A percentile compares a stretch with the other conserved stretches of the same genome.
Conservation (phyloP, 176 grass and related monocot species). For the Phoenix dactylifera region DNA sequence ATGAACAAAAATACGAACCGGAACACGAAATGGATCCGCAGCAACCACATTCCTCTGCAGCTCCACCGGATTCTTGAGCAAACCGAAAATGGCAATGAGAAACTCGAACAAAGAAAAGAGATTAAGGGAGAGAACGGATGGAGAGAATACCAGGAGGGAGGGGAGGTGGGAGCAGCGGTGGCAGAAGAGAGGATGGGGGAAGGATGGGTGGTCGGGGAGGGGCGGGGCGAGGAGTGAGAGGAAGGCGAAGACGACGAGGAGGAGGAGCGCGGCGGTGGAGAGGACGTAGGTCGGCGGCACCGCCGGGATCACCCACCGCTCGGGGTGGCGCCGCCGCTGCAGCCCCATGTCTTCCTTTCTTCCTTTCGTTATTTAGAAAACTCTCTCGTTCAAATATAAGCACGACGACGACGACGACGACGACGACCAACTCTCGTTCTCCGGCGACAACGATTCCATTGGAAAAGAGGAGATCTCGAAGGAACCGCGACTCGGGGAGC, state of each 20-base stretch:
- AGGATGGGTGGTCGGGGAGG: slow-evolving; percentile 31
- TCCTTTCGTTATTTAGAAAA: too few species aligned
- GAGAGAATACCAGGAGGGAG: slow-evolving; percentile 11
- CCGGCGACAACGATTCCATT: too few species aligned
- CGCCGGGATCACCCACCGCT: slow-evolving; percentile 48
- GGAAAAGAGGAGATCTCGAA: too few species aligned
- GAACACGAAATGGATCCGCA: slow-evolving; percentile 43
- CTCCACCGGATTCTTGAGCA: slow-evolving; percentile 68
- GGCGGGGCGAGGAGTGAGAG: slow-evolving; percentile 65
- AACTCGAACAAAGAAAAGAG: not conserved
- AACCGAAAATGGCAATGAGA: slow-evolving; percentile 1
- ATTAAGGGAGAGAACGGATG: not conserved
- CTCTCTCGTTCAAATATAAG: too few species aligned
- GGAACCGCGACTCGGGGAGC: too few species aligned
- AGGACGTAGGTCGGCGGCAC: slow-evolving; percentile 39
- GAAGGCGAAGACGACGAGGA: slow-evolving; percentile 55
- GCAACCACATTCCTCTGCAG: slow-evolving; percentile 39
- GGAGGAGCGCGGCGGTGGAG: slow-evolving; percentile 38
- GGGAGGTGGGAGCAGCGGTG: not conserved
- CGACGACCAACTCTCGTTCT: too few species aligned
- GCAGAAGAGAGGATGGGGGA: slow-evolving; percentile 28
- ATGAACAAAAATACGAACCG: slow-evolving; percentile 23
- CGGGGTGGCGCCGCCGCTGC: slow-evolving; percentile 40
- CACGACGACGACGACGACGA: too few species aligned
- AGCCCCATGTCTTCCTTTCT: slow-evolving; percentile 33